These are phyloP conservation scores for Helicocarpus griseus DNA, from an alignment of 2,329 filamentous ascomycete species.

Conservation along the genomic window DNA sequence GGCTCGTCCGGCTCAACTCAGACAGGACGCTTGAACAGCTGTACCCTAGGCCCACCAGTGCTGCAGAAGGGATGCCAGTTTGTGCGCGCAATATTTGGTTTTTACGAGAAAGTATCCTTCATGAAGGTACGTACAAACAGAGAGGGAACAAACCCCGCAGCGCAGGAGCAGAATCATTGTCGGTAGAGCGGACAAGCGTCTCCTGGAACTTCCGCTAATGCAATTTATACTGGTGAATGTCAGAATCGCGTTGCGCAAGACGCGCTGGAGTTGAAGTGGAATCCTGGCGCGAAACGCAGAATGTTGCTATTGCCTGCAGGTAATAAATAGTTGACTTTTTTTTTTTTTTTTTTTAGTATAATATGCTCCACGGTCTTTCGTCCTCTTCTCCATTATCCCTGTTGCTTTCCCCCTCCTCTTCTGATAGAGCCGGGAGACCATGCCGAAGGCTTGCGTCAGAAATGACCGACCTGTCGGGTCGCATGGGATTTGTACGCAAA, in stretches of 20 bases:
- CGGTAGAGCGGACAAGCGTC: conserved; percentile 6
- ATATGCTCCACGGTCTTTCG: background rate
- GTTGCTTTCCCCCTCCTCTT: background rate
- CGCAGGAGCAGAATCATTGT: conserved; percentile 15
- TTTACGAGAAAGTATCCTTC: conserved; percentile 9
- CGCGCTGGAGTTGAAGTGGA: conserved; percentile 6
- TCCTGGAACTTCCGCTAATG: conserved; percentile 13
- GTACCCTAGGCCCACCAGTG: conserved; percentile 12
- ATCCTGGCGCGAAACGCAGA: conserved; percentile 2
- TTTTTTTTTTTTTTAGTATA: background rate
- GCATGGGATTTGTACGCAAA: background rate
- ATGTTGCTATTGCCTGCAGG: background rate
- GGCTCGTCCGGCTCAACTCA: conserved; percentile 12
- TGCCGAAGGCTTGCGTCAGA: background rate
- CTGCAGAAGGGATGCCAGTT: conserved; percentile 15
- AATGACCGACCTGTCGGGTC: conserved; percentile 1
- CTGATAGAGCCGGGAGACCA: background rate
- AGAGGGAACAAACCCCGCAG: conserved; percentile 19
- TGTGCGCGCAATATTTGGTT: conserved; percentile 11
- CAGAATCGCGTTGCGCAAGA: conserved; percentile 12
- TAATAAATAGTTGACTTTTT: conserved; percentile 1
- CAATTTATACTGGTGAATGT: conserved; percentile 10
- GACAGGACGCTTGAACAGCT: conserved; percentile 8
- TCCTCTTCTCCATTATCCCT: background rate
- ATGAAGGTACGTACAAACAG: conserved; percentile 9